A percentile compares a stretch with the other conserved stretches of the same genome.
Evolutionary conservation across 768 basidiomycete species (phyloP).

Genomic region (Suillus weaverae): DNA sequence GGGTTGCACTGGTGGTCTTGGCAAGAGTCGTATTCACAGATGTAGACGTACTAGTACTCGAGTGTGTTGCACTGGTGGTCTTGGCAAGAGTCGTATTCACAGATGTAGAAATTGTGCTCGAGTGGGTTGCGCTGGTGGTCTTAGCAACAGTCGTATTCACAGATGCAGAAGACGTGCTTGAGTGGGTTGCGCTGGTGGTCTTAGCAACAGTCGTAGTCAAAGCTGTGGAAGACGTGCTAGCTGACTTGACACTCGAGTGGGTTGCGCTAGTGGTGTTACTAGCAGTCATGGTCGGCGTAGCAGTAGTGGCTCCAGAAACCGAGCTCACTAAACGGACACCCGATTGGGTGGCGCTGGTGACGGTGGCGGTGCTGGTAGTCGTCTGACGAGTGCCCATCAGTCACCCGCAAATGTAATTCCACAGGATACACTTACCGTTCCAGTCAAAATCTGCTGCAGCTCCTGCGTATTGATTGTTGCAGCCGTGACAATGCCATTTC

Average conservation of each 20-base stretch:
- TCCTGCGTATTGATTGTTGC: conserved; percentile 23
- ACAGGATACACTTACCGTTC: conserved; percentile 2
- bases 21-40: no score
- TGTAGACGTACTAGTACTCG: background rate
- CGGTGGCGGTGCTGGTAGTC: background rate
- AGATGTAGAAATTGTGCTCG: background rate
- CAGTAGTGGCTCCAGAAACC: background rate
- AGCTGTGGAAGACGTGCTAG: background rate
- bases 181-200: background rate
- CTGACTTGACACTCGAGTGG: background rate
- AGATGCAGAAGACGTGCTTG: background rate
- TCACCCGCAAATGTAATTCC: background rate
- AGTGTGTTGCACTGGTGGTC: background rate
- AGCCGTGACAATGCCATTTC: conserved; percentile 27
- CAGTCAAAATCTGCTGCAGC: conserved; percentile 19
- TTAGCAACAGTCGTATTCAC: background rate
- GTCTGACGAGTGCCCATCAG: conserved; percentile 1
- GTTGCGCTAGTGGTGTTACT: background rate
- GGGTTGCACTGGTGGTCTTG: background rate
- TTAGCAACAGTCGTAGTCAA: background rate
- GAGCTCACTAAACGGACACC: background rate
- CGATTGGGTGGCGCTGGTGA: background rate
- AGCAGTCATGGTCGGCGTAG: background rate
- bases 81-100: conserved; percentile 7
- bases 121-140: background rate